A percentile compares a stretch with the other conserved stretches of the same genome.
These are phyloP conservation scores for Curvularia spicifera DNA, from an alignment of 2,329 filamentous ascomycete species.

Conservation along the genomic window DNA sequence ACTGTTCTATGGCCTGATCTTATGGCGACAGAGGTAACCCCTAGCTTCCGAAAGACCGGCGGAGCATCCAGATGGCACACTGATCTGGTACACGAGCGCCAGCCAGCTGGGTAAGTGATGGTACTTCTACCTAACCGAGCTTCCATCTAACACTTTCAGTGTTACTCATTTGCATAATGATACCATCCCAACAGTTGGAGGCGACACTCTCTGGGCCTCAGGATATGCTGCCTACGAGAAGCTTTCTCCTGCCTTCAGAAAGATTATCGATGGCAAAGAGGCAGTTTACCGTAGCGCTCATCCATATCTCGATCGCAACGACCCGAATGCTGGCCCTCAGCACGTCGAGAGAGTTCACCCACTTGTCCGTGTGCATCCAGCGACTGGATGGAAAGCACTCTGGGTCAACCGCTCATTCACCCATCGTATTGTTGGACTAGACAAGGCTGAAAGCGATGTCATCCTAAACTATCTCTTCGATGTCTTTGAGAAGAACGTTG, in stretches of 20 bases:
- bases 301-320: slow-evolving; percentile 68
- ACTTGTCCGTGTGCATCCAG: slow-evolving; percentile 72
- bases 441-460: slow-evolving; percentile 71
- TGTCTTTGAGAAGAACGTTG: slow-evolving; percentile 72
- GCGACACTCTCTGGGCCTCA: slow-evolving; percentile 75
- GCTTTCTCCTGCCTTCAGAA: slow-evolving; percentile 71
- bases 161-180: slow-evolving; percentile 75
- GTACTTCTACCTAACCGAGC: neutral
- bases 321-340: slow-evolving; percentile 67
- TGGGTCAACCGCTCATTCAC: slow-evolving; percentile 77
- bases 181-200: slow-evolving; percentile 68
- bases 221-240: slow-evolving; percentile 76
- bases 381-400: slow-evolving; percentile 75
- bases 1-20: slow-evolving; percentile 75
- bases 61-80: slow-evolving; percentile 73
- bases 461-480: slow-evolving; percentile 71
- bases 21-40: slow-evolving; percentile 64
- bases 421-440: slow-evolving; percentile 70
- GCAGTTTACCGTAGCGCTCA: slow-evolving; percentile 72
- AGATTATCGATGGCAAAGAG: slow-evolving; percentile 68
- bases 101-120: slow-evolving; percentile 63
- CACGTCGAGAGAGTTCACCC: slow-evolving; percentile 72
- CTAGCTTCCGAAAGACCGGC: slow-evolving; percentile 70
- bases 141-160: slow-evolving; percentile 18
- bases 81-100: slow-evolving; percentile 73